A percentile compares a stretch with the other conserved stretches of the same genome.
Conservation (phyloP, 257 asterid genomes). For the Solanum microdontum region DNA sequence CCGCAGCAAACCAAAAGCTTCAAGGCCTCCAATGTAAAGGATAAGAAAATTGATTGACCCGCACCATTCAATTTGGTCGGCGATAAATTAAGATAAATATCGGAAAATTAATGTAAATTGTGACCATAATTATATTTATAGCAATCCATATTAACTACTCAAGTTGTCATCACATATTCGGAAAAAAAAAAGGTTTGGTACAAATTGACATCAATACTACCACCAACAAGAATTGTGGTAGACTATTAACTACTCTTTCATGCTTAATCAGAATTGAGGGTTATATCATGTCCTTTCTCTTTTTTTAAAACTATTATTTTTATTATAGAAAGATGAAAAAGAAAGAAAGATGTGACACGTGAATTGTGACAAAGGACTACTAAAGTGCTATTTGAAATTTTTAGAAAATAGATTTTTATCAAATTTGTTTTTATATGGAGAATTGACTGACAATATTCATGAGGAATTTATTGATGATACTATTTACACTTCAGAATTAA, state of each 20-base stretch:
- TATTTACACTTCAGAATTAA: not conserved
- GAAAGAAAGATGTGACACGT: not conserved
- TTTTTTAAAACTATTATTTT: too few species aligned
- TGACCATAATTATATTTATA: not conserved
- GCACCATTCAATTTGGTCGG: not conserved
- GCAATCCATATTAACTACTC: not conserved
- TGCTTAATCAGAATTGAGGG: too few species aligned
- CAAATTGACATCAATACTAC: not conserved
- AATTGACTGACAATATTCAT: not conserved
- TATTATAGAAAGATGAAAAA: not conserved
- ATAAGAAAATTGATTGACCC: not conserved
- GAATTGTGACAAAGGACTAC: not conserved
- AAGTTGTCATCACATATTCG: not conserved
- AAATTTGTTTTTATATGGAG: not conserved
- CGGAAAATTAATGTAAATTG: not conserved
- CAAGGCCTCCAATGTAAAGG: not conserved
- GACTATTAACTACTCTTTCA: too few species aligned
- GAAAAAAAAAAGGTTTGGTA: not conserved
- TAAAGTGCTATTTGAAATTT: not conserved
- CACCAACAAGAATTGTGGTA: accelerated
- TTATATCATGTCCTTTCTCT: accelerated
- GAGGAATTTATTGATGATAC: not conserved
- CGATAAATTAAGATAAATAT: not conserved
- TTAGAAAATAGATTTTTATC: not conserved
- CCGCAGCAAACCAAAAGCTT: not conserved